phyloP scores from a whole-genome alignment of 257 asterid genomes.

The Primulina tabacum region DNA sequence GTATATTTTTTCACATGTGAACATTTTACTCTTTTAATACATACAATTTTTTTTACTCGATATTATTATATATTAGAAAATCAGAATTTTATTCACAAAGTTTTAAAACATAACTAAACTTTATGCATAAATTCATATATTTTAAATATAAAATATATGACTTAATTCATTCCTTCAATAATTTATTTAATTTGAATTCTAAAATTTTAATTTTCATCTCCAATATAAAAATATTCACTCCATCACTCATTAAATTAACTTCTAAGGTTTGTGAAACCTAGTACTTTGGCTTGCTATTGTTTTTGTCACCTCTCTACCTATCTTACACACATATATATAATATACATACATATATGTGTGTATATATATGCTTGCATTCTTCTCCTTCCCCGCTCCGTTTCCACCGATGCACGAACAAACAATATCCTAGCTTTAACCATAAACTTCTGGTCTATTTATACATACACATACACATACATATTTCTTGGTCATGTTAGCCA shows the following conservation, averaged over 20 bases:
- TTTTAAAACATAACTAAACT: no score
- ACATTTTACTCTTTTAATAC: no score
- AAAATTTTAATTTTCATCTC: no score
- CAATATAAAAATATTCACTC: no score
- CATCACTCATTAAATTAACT: conserved; percentile 23
- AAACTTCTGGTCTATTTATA: background rate
- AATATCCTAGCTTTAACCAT: background rate
- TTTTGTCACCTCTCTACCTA: conserved; percentile 7
- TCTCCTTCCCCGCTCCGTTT: background rate
- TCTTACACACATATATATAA: background rate
- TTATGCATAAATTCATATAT: no score
- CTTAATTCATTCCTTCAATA: background rate
- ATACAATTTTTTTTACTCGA: no score
- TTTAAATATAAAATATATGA: no score
- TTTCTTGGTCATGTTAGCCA: conserved; percentile 18
- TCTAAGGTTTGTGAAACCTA: background rate
- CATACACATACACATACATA: background rate
- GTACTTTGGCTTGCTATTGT: background rate
- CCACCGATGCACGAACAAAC: background rate
- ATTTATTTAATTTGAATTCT: no score
- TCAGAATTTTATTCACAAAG: no score
- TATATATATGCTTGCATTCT: background rate
- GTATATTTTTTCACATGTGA: no score
- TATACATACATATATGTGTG: background rate
- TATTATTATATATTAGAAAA: no score